Conservation (phyloP, 2,329 filamentous ascomycete species). For the Penicillium digitatum region DNA sequence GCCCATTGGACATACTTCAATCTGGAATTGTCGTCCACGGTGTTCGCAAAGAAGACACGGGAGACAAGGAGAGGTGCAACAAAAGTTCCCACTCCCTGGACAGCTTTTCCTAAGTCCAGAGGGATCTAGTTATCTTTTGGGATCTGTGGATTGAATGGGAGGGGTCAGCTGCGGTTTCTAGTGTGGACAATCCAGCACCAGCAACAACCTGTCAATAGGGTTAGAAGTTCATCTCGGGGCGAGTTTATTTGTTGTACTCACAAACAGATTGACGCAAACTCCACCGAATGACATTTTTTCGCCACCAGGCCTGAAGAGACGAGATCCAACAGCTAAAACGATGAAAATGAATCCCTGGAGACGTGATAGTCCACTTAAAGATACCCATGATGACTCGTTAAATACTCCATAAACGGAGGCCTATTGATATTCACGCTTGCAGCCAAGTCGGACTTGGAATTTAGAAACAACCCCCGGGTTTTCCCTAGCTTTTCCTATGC, state of each 20-base stretch:
- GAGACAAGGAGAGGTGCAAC: constrained; percentile 57
- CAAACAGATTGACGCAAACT: constrained; percentile 58
- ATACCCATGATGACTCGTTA: constrained; percentile 1
- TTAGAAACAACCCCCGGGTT: constrained; percentile 3
- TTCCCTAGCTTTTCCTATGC: not conserved
- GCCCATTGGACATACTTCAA: constrained; percentile 59
- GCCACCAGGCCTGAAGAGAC: constrained; percentile 58
- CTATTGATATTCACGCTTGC: not conserved
- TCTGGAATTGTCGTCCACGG: constrained; percentile 47
- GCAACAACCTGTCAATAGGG: constrained; percentile 40
- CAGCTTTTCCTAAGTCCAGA: constrained; percentile 57
- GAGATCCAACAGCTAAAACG: constrained; percentile 54
- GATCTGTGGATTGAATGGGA: constrained; percentile 51
- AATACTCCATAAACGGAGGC: not conserved
- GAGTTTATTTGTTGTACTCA: not conserved
- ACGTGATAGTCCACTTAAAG: constrained; percentile 22
- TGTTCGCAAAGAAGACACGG: constrained; percentile 59
- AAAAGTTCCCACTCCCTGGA: constrained; percentile 57
- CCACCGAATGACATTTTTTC: constrained; percentile 55
- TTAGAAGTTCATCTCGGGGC: not conserved
- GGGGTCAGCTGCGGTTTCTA: constrained; percentile 59
- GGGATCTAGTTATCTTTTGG: constrained; percentile 56
- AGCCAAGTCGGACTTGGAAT: not conserved
- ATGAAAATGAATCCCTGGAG: constrained; percentile 32
- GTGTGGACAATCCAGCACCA: constrained; percentile 50